Evolutionary conservation across 495 filamentous ascomycete species (phyloP).

Genomic region (Achaetomiella virescens): DNA sequence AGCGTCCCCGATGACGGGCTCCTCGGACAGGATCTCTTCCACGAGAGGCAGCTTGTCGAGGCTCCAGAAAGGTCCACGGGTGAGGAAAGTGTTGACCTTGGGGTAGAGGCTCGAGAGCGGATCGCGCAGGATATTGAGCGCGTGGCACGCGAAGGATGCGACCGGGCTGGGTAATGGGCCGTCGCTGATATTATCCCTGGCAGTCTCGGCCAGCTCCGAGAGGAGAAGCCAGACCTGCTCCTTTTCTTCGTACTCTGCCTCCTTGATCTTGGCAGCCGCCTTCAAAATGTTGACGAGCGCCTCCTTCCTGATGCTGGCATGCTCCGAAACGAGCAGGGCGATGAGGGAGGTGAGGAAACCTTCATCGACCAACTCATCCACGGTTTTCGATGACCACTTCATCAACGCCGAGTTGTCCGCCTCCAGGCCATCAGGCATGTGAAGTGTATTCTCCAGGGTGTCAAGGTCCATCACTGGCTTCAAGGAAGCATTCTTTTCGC

Average conservation of each 20-base stretch:
- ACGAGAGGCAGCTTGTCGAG: slow-evolving; percentile 70
- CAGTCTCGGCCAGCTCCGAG: slow-evolving; percentile 72
- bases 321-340: slow-evolving; percentile 66
- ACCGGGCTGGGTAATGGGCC: slow-evolving; percentile 65
- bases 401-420: slow-evolving; percentile 54
- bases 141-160: slow-evolving; percentile 65
- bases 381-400: slow-evolving; percentile 67
- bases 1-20: slow-evolving; percentile 65
- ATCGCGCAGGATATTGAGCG: slow-evolving; percentile 60
- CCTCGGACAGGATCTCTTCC: slow-evolving; percentile 61
- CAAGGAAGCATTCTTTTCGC: background rate
- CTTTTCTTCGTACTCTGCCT: slow-evolving; percentile 68
- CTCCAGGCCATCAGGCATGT: slow-evolving; percentile 29
- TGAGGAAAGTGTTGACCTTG: slow-evolving; percentile 80
- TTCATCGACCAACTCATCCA: slow-evolving; percentile 67
- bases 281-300: slow-evolving; percentile 62
- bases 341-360: slow-evolving; percentile 61
- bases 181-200: slow-evolving; percentile 44
- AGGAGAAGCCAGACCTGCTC: slow-evolving; percentile 68
- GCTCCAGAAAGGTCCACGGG: slow-evolving; percentile 66
- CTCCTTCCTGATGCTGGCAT: slow-evolving; percentile 67
- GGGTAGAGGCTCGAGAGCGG: slow-evolving; percentile 79
- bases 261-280: slow-evolving; percentile 59
- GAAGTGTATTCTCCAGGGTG: slow-evolving; percentile 29
- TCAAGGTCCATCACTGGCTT: slow-evolving; percentile 9